phyloP scores from a whole-genome alignment of 768 basidiomycete species.

The Pleurotus giganteus region DNA sequence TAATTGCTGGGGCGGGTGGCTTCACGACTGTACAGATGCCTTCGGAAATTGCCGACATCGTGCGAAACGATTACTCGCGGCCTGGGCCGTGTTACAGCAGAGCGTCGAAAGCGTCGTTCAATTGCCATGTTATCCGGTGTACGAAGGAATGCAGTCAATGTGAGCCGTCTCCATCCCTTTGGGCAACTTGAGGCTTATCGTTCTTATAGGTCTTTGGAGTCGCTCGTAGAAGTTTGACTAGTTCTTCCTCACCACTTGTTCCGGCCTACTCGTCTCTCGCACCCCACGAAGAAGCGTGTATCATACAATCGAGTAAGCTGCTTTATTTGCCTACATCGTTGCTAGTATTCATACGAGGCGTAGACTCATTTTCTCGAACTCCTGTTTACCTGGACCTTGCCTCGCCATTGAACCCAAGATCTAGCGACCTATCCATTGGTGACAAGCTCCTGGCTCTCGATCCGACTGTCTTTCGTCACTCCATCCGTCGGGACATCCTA shows the following conservation, averaged over 20 bases:
- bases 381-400: constrained; percentile 66
- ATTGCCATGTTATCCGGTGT: background rate
- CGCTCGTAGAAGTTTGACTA: background rate
- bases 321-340: background rate
- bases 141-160: constrained; percentile 5
- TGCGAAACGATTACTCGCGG: too few species aligned
- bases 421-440: constrained; percentile 33
- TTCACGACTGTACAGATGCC: constrained; percentile 4
- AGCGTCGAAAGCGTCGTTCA: too few species aligned
- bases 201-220: background rate
- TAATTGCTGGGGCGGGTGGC: background rate
- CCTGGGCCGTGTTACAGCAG: too few species aligned
- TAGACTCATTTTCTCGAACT: constrained; percentile 36
- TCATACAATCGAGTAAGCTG: background rate
- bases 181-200: background rate
- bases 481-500: constrained; percentile 88
- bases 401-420: constrained; percentile 45
- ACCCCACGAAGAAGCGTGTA: background rate
- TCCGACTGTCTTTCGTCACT: constrained; percentile 83
- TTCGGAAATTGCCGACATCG: background rate
- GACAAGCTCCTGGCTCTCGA: constrained; percentile 62
- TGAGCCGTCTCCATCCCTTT: constrained; percentile 10
- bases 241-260: background rate
- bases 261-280: background rate
- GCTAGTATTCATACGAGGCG: constrained; percentile 2